These are phyloP conservation scores for Trichoderma gracile DNA, from an alignment of 2,329 filamentous ascomycete species.

Conservation along the genomic window DNA sequence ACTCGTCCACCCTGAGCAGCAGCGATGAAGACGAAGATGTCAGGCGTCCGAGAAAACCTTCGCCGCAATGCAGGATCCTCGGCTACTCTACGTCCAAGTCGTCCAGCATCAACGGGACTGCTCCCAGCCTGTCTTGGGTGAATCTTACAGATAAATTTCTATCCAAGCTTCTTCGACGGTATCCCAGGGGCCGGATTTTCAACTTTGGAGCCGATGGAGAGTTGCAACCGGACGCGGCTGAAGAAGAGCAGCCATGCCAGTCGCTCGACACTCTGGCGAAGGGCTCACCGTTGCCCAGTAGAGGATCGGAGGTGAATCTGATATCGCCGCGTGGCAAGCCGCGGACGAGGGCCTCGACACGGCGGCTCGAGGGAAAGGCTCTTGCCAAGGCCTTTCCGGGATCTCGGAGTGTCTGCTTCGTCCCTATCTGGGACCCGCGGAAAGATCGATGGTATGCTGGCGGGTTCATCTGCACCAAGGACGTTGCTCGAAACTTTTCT, in stretches of 20 bases:
- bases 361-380: constrained; percentile 29
- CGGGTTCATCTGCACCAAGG: constrained; percentile 51
- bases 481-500: constrained; percentile 46
- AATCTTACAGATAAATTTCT: constrained; percentile 44
- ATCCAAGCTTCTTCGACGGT: constrained; percentile 43
- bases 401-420: constrained; percentile 48
- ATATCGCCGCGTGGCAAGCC: not conserved
- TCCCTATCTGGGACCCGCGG: constrained; percentile 51
- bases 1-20: constrained; percentile 28
- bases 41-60: constrained; percentile 6
- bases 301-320: not conserved
- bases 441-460: constrained; percentile 52
- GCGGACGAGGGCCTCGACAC: constrained; percentile 12
- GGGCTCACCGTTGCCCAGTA: not conserved
- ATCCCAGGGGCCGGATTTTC: constrained; percentile 50
- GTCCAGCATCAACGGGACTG: constrained; percentile 39
- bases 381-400: constrained; percentile 43
- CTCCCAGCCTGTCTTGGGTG: constrained; percentile 24
- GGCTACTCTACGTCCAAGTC: constrained; percentile 41
- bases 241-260: constrained; percentile 28
- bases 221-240: constrained; percentile 37
- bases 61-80: constrained; percentile 37
- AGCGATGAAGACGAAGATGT: constrained; percentile 30
- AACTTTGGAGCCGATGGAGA: constrained; percentile 45
- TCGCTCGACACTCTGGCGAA: not conserved